phyloP scores from a whole-genome alignment of 208 protist species.

The Lotmaria passim region DNA sequence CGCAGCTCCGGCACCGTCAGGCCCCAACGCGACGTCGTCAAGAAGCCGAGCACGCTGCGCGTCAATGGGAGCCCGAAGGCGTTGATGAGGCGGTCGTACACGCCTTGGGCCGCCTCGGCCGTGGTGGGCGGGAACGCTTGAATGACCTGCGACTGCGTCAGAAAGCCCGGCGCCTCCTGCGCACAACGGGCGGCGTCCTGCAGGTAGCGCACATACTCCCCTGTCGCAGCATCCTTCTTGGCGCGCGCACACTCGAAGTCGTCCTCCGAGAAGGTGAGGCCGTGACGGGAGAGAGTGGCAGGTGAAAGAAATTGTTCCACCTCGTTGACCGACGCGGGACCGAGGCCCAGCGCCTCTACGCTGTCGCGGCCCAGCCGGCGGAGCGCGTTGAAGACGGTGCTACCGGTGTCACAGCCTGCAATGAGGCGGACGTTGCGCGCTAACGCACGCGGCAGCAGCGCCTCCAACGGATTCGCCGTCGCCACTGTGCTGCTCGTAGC shows the following conservation, averaged over 20 bases:
- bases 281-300: constrained; percentile 41
- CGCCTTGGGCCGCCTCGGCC: constrained; percentile 45
- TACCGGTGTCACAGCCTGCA: constrained; percentile 42
- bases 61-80: constrained; percentile 56
- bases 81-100: constrained; percentile 48
- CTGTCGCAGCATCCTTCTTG: constrained; percentile 51
- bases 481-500: neutral
- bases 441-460: constrained; percentile 60
- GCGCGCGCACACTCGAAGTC: constrained; percentile 62
- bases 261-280: constrained; percentile 66
- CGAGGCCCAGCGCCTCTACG: constrained; percentile 57
- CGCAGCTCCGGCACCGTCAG: constrained; percentile 66
- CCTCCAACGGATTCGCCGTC: neutral
- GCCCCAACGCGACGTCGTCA: constrained; percentile 69
- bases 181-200: constrained; percentile 55
- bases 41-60: constrained; percentile 51
- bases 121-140: constrained; percentile 62
- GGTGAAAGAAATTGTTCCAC: constrained; percentile 72
- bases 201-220: constrained; percentile 74
- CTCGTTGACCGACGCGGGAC: constrained; percentile 59
- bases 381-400: constrained; percentile 25
- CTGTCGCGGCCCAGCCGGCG: constrained; percentile 60
- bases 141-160: constrained; percentile 47
- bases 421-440: constrained; percentile 82
- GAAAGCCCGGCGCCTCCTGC: constrained; percentile 58